phyloP scores from a whole-genome alignment of 148 eudicot species.

The Salicornia ramosissima region DNA sequence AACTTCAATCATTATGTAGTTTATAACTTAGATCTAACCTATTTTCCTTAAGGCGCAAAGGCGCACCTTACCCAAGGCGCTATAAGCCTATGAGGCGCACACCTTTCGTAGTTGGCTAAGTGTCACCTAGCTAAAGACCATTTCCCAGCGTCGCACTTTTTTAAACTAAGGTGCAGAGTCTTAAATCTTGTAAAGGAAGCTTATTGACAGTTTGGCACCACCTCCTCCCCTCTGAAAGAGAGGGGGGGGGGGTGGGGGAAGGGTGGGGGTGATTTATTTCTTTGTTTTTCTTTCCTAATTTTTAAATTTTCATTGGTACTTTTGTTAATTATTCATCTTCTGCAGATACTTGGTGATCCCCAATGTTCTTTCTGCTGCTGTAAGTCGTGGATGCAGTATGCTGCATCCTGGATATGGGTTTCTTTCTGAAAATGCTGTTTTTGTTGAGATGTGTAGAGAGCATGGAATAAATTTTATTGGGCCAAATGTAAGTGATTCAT shows the following conservation, averaged over 20 bases:
- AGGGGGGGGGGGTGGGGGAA: background rate
- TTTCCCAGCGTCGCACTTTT: no score
- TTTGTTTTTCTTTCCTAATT: background rate
- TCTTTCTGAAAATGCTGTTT: conserved; percentile 93
- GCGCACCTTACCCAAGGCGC: no score
- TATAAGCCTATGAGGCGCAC: no score
- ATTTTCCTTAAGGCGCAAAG: no score
- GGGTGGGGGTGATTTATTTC: background rate
- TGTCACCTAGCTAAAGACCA: no score
- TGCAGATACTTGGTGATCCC: conserved; percentile 79
- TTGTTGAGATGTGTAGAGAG: conserved; percentile 94
- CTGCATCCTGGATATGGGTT: conserved; percentile 99
- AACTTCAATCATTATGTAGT: no score
- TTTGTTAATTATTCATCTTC: conserved; percentile 19
- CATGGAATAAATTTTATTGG: conserved; percentile 97
- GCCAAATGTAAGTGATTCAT: conserved; percentile 66
- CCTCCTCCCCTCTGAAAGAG: background rate
- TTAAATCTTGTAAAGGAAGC: background rate
- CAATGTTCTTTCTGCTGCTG: conserved; percentile 93
- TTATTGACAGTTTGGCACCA: background rate
- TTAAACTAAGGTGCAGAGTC: no score
- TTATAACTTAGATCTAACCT: no score
- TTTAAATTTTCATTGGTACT: background rate
- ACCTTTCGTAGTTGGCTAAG: no score
- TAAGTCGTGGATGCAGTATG: conserved; percentile 92